phyloP scores from a whole-genome alignment of 768 basidiomycete species.

The Leucosporidium creatinivorum region DNA sequence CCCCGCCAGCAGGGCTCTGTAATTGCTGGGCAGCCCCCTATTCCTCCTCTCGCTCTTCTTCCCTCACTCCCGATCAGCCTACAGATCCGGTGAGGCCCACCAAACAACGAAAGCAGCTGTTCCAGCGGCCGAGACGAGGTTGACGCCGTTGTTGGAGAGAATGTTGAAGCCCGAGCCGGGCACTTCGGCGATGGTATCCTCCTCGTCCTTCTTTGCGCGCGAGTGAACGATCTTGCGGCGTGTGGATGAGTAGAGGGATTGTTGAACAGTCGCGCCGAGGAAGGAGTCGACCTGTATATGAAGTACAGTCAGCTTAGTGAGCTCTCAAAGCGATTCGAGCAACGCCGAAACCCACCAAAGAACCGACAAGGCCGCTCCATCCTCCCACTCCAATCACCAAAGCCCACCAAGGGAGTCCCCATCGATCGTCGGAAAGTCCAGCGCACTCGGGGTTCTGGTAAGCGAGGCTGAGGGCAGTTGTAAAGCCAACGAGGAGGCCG shows the following conservation, averaged over 20 bases:
- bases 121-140: constrained; percentile 47
- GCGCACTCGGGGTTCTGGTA: constrained; percentile 59
- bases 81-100: not conserved
- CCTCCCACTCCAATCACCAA: constrained; percentile 56
- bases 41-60: too few species aligned
- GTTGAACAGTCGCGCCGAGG: constrained; percentile 78
- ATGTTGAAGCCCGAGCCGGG: constrained; percentile 56
- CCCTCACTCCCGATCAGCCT: not conserved
- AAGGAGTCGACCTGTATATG: constrained; percentile 67
- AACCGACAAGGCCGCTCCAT: constrained; percentile 66
- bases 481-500: constrained; percentile 62
- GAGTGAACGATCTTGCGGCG: constrained; percentile 62
- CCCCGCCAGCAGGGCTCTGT: too few species aligned
- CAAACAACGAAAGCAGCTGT: constrained; percentile 43
- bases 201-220: constrained; percentile 45
- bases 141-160: constrained; percentile 63
- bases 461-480: constrained; percentile 53
- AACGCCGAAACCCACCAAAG: constrained; percentile 51
- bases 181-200: constrained; percentile 44
- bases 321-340: not conserved
- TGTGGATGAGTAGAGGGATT: constrained; percentile 61
- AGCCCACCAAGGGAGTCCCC: constrained; percentile 41
- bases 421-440: constrained; percentile 38
- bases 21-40: too few species aligned
- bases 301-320: not conserved